Evolutionary conservation across 495 filamentous ascomycete genomes (phyloP), one percentile per base, ranked within the genome.

Genomic region (Penicillium parvum): DNA sequence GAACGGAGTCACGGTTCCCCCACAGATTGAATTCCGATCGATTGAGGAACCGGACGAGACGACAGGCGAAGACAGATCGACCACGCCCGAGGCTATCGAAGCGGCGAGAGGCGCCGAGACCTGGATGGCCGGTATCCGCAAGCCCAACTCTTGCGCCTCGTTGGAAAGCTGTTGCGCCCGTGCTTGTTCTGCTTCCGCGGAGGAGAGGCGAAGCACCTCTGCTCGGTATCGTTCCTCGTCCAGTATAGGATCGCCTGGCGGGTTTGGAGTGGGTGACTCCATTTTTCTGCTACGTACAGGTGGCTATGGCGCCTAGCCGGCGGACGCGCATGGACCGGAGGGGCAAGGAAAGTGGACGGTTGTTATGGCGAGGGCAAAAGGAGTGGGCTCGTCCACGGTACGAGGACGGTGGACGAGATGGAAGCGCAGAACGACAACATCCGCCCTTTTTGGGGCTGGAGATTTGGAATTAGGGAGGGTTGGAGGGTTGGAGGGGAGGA

Each of bases 221-320:
- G 37, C 39, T 39, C 68, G 62, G 49, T 73, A 73, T 50, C 57
- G 53, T 32, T 53, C 53, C 42, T 70, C 63, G 45, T 71, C 68
- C 18, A 55, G 23, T 30, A 53, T 21, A 32, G 50, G 40, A 16
- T 4, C 17, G 18, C 12, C 40, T 7, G 26, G 10, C 2, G 41
- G 17, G 22, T 22, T 20, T 30, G 38, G 20, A 22, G n/a, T n/a
- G n/a, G n/a, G n/a, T n/a, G 28, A 15, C 12, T 49, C 47, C 55
- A 58, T 58, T 30, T 21, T 32, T 6, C 11, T 12, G 34, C 40
- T 53, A 48, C 47, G 27, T 53, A 37, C 45, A 30, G 29, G 33
- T 41, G 47, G 28, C 39, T 34, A 37, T 32, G 37, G 42, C 51
- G 52, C 55, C 55, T 47, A 50, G 16, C 57, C 54, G 46, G 53